phyloP scores from a whole-genome alignment of 1,284 basidiomycete species.

The Schizopora paradoxa region DNA sequence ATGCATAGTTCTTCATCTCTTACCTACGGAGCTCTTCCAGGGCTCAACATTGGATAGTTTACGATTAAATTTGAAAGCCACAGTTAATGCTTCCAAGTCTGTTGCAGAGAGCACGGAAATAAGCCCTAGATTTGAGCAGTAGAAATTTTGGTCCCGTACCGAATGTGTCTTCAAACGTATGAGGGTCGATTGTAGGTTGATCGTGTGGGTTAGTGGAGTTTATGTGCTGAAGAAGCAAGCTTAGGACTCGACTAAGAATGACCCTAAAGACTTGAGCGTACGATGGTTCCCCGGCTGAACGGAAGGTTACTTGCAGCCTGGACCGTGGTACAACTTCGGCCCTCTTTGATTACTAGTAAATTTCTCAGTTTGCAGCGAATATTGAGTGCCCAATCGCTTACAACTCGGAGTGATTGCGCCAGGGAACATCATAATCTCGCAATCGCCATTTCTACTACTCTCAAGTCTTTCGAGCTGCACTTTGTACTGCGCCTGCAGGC shows the following conservation, averaged over 20 bases:
- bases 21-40: conserved; percentile 8
- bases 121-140: neutral
- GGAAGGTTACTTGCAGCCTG: conserved; percentile 13
- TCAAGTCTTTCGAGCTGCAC: conserved; percentile 24
- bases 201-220: conserved; percentile 28
- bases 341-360: conserved; percentile 9
- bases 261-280: conserved; percentile 6
- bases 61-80: conserved; percentile 15
- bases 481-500: conserved; percentile 24
- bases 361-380: neutral
- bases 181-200: conserved; percentile 31
- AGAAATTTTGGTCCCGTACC: conserved; percentile 7
- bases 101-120: conserved; percentile 14
- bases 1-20: no score
- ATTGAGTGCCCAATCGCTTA: conserved; percentile 17
- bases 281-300: conserved; percentile 29
- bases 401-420: conserved; percentile 4
- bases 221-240: conserved; percentile 20
- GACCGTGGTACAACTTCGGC: conserved; percentile 18
- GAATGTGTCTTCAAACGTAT: conserved; percentile 25
- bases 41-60: conserved; percentile 12
- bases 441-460: conserved; percentile 16
- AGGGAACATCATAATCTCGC: conserved; percentile 20
- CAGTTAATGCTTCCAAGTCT: conserved; percentile 12
- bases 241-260: no score